Evolutionary conservation across 345 rosid species (phyloP).

Genomic region (Murraya paniculata): DNA sequence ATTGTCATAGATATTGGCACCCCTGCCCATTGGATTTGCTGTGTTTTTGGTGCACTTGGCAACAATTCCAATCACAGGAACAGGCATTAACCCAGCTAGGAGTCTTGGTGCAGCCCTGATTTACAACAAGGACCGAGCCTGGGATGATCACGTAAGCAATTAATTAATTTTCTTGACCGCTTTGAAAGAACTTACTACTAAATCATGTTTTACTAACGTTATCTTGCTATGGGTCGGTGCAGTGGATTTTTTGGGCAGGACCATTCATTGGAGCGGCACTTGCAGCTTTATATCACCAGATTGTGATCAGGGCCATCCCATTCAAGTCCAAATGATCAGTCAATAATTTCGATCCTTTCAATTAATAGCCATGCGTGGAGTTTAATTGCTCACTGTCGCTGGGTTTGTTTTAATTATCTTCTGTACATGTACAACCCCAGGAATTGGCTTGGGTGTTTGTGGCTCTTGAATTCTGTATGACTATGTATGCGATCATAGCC

Average conservation of each 20-base stretch:
- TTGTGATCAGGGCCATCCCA: conserved; percentile 41
- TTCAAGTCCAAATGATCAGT: conserved; percentile 25
- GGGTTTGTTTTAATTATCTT: conserved; percentile 1
- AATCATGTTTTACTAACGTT: not conserved
- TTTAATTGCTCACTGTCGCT: not conserved
- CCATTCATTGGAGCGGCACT: conserved; percentile 44
- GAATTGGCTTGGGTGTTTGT: not conserved
- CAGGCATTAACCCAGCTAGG: conserved; percentile 54
- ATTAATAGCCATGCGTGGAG: not conserved
- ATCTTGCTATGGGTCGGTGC: not conserved
- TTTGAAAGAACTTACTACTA: not conserved
- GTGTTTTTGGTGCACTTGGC: conserved; percentile 55
- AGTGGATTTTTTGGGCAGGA: conserved; percentile 52
- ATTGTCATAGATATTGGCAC: conserved; percentile 40
- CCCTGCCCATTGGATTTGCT: conserved; percentile 52
- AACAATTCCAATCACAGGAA: conserved; percentile 47
- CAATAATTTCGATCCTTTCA: not conserved
- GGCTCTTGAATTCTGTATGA: not conserved
- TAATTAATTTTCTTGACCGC: not conserved
- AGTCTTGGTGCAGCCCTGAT: conserved; percentile 51
- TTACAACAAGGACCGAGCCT: conserved; percentile 42
- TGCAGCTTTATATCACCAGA: conserved; percentile 41
- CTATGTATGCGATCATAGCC: not conserved
- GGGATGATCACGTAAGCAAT: conserved; percentile 43
- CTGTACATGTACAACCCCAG: not conserved